These are phyloP conservation scores for Bipolaris zeicola DNA, from an alignment of 2,329 filamentous ascomycete genomes.

Conservation along the genomic window DNA sequence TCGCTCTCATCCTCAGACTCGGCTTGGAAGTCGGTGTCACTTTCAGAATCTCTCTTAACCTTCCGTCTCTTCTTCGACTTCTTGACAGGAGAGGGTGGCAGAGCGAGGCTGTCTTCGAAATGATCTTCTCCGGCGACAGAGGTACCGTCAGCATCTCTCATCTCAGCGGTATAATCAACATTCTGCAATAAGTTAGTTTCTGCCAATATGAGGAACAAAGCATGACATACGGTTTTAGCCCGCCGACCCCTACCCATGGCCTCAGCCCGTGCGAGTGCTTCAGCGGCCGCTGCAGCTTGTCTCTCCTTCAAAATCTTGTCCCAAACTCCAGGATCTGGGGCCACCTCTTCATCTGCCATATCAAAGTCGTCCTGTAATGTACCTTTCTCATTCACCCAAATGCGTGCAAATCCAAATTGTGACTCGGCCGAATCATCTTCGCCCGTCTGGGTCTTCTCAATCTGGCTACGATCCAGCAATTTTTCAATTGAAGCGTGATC, in stretches of 20 bases:
- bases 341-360: conserved; percentile 58
- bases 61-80: conserved; percentile 30
- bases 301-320: conserved; percentile 85
- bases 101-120: conserved; percentile 23
- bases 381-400: conserved; percentile 86
- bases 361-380: conserved; percentile 68
- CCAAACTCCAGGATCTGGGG: conserved; percentile 76
- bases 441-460: conserved; percentile 71
- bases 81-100: conserved; percentile 39
- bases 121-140: conserved; percentile 22
- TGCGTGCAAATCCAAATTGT: conserved; percentile 85
- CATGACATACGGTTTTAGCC: conserved; percentile 62
- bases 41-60: conserved; percentile 47
- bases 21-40: conserved; percentile 58
- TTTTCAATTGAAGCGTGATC: conserved; percentile 83
- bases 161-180: conserved; percentile 56
- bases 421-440: conserved; percentile 72
- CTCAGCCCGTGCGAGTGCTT: conserved; percentile 69
- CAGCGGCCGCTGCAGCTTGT: conserved; percentile 75
- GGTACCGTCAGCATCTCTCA: conserved; percentile 21
- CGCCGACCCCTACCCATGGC: conserved; percentile 86
- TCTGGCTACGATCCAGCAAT: conserved; percentile 82
- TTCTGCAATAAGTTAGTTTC: conserved; percentile 29
- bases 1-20: conserved; percentile 39
- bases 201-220: neutral